phyloP scores from a whole-genome alignment of 2,329 filamentous ascomycete species.

The Calcarisporium arbuscula region DNA sequence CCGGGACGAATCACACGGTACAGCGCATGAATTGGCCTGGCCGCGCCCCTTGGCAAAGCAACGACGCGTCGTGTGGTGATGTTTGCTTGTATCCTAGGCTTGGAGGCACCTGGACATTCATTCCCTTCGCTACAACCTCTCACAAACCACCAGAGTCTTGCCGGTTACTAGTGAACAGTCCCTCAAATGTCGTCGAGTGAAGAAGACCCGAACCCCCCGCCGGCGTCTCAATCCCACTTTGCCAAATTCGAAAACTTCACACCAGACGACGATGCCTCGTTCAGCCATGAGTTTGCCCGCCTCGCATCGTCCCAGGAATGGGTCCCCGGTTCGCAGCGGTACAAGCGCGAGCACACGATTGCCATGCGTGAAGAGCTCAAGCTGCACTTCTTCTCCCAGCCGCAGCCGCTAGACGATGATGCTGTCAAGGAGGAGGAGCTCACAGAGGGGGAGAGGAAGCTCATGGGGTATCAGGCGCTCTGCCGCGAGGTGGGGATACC shows the following conservation, averaged over 20 bases:
- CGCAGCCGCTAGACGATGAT: conserved; percentile 8
- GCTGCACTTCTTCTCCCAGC: conserved; percentile 20
- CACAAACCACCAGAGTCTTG: too few relatives aligned
- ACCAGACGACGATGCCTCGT: conserved; percentile 19
- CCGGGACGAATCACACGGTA: too few relatives aligned
- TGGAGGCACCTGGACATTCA: too few relatives aligned
- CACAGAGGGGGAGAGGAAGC: conserved; percentile 13
- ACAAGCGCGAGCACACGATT: conserved; percentile 23
- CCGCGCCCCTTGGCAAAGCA: too few relatives aligned
- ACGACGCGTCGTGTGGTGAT: too few relatives aligned
- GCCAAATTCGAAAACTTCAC: conserved; percentile 21
- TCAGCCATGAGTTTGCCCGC: conserved; percentile 24
- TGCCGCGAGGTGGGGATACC: conserved; percentile 21
- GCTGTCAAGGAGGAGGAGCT: conserved; percentile 3
- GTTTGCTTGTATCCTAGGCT: too few relatives aligned
- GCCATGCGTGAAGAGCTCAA: conserved; percentile 21
- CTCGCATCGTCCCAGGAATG: conserved; percentile 24
- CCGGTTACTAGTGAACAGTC: too few relatives aligned
- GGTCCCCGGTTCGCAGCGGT: conserved; percentile 20
- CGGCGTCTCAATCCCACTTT: conserved; percentile 24
- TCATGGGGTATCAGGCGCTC: conserved; percentile 19
- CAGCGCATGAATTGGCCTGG: too few relatives aligned
- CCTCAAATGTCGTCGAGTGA: neutral
- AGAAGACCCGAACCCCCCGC: conserved; percentile 7
- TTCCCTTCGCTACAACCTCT: too few relatives aligned